Conservation (phyloP, 495 filamentous ascomycete species). For the Physcia stellaris region DNA sequence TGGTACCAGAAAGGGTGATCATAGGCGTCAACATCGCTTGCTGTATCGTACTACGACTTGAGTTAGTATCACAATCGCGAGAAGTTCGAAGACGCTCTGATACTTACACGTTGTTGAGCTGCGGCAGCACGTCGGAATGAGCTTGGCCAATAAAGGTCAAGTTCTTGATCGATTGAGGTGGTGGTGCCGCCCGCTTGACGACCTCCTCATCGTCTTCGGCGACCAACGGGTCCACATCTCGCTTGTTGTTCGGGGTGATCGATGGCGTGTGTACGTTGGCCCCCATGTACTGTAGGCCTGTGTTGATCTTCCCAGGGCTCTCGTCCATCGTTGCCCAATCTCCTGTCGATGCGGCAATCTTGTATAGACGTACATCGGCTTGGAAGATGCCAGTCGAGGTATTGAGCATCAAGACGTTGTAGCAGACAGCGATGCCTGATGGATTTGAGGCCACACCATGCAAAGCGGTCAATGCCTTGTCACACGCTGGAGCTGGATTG, state of each 20-base stretch:
- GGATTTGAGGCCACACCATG: too few species aligned
- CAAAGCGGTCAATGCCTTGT: too few species aligned
- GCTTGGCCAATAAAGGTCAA: conserved; percentile 42
- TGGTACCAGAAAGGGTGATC: conserved; percentile 42
- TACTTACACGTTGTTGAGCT: conserved; percentile 29
- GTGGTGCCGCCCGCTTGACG: too few species aligned
- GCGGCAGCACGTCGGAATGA: conserved; percentile 27
- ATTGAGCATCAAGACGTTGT: conserved; percentile 54
- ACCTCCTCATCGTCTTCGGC: too few species aligned
- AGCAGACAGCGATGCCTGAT: conserved; percentile 64
- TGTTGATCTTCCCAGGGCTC: conserved; percentile 38
- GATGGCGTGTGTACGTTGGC: conserved; percentile 46
- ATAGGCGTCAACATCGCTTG: too few species aligned
- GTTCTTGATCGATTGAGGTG: conserved; percentile 29
- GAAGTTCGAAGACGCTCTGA: neutral
- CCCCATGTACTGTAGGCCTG: conserved; percentile 43
- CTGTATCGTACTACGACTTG: too few species aligned
- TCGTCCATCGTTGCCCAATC: conserved; percentile 42
- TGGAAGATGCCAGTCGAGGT: conserved; percentile 50
- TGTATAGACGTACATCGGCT: conserved; percentile 57
- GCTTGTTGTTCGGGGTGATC: conserved; percentile 15
- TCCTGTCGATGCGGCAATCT: conserved; percentile 39
- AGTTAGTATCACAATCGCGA: neutral
- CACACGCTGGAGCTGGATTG: too few species aligned
- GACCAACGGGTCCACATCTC: neutral